Conservation (phyloP, 306 rosid species). For the Prunus persica region Prunus_persica_NCBIv2 NC_034009.1:9608001-9608500, state of each 20-base stretch:
- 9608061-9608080: background rate
- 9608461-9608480: background rate
- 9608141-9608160: constrained; percentile 59
- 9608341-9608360: constrained; percentile 46
- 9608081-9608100: constrained; percentile 4
- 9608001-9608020: constrained; percentile 67
- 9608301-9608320: constrained; percentile 22
- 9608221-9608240: constrained; percentile 60
- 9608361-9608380: constrained; percentile 64
- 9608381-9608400: constrained; percentile 87
- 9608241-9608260: constrained; percentile 81
- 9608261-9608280: constrained; percentile 53
- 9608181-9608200: constrained; percentile 52
- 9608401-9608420: constrained; percentile 96
- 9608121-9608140: constrained; percentile 1
- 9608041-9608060: background rate
- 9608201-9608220: constrained; percentile 30
- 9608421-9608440: constrained; percentile 97
- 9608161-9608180: constrained; percentile 63
- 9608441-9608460: constrained; percentile 93
- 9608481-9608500: background rate
- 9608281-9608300: constrained; percentile 22
- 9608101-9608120: constrained; percentile 8
- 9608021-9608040: background rate
- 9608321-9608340: constrained; percentile 12